Evolutionary conservation across 495 filamentous ascomycete species (phyloP), one percentile per base, ranked within the genome.

Genomic region (Bombardia bombarda): DNA sequence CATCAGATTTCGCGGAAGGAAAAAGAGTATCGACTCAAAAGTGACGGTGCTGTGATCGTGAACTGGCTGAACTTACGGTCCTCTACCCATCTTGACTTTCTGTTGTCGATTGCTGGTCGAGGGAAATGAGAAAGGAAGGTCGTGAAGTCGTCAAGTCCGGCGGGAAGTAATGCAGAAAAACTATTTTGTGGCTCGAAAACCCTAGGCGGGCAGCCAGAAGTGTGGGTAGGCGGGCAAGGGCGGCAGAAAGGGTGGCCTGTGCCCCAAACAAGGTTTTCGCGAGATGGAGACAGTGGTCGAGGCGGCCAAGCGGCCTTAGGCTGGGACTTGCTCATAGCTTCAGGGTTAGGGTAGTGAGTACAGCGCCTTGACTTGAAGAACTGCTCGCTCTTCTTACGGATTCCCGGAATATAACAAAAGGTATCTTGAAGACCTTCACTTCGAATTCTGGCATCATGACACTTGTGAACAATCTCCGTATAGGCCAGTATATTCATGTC

Each of bases 61-160:
- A 17, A 33, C n/a, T 47, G 17, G 26, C 19, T 45, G n/a, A 33
- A 70, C 68, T 70, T 67, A 72, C 68, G 66, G 67, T 70, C 68
- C 68, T 56, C 60, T 60, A 50, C 58, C 68, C 68, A 72, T 72
- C 47, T 68, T 70, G 59, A 45, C 51, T 57, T 46, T 28, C 47
- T 55, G 46, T 34, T 47, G 51, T 50, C 47, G 60, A 50, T 58
- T 44, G 51, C 35, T 59, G 52, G 56, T 61, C 51, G 58, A 59
- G 51, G 54, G 42, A 54, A 55, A 47, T 31, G 14, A 45, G 36
- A 44, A 56, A 43, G 41, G 42, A 39, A 50, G 31, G 36, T 47
- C 50, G 47, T 38, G 49, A 49, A 47, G 51, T 49, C 38, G 24
- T n/a, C n/a, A 33, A 51, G 39, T 33, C 28, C 39, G 21, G 41